Evolutionary conservation across 768 basidiomycete species (phyloP), one percentile per base, ranked within the genome.

Genomic region (Rhizopogon rudus): DNA sequence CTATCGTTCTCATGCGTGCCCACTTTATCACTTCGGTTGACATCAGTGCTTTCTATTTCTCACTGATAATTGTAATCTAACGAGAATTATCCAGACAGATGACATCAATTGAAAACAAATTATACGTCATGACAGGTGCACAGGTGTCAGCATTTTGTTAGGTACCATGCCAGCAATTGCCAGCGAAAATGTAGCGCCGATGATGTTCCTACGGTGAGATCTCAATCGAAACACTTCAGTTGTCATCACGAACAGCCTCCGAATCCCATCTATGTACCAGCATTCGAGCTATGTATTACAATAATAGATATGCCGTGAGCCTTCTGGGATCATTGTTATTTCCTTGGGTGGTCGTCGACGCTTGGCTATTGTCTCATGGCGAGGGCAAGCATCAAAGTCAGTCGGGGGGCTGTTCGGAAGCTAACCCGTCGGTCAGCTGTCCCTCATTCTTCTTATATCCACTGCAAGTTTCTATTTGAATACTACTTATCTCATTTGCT

Each of bases 351-450:
- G 66, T 61, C 2, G 63, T 81, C 56, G 81, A 81, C 54, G 71
- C 73, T 1, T 86, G 78, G 78, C 67, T 87, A n/a, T 70, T 87
- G 17, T 72, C 74, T 25, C 61, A 68, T n/a, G 82, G 76, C 0
- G 60, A 74, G 69, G 71, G 85, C 86, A 56, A 10, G 81, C 65
- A 17, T 25, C n/a, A 7, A 35, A 49, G 13, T 35, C 4, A 2
- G 40, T 43, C 44, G 29, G 28, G 37, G 52, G 22, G 17, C 44
- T 5, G 39, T 49, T 49, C 8, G 8, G 28, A 46, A 43, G 55
- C 33, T 31, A 3, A 59, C 40, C 46, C 17, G 22, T 14, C 22
- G 16, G 31, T 35, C 22, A 52, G 17, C 54, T 56, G 71, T 69
- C 33, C 39, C 2, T 13, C 63, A 63, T 29, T 4, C 13, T 17